Base-by-base conservation (phyloP, 768 basidiomycete genomes). In the Rhizopogon rudus region DNA sequence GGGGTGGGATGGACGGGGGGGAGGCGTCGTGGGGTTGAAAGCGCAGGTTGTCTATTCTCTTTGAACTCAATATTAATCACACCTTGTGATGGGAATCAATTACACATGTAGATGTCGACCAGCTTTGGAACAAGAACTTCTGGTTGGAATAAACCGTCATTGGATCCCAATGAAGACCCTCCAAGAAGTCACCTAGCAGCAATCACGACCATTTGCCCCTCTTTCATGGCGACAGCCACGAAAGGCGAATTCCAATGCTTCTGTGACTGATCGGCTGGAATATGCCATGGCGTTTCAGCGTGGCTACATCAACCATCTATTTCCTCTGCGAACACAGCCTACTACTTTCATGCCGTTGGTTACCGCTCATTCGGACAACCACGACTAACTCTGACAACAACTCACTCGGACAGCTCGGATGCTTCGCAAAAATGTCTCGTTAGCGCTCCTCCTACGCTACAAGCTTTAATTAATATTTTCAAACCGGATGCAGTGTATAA, bases 1-100 rank as follows among this genome's bases (percentile, higher is more conserved):
- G 1, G 81, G 81, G 2, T 88, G 87, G 87, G 86, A 88, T 64
- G 87, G 87, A 2, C 76, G 70, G 58, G 86, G 87, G 1, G 82
- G 80, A 6, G 87, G 87, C 8, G 84, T 88, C 5, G 74, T 87
- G 52, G 85, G 86, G 1, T 62, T 86, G 46, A 81, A 81, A 61
- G 62, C 75, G 50, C 74, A 63, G 25, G 60, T 62, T 6, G 33
- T 68, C 52, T 71, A 66, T 53, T 69, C 67, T 13, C 31, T 71
- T 12, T 69, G 37, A 60, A 9, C 16, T 40, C 31, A 33, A 33
- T 10, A 33, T 33, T 20, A 14, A 35, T 20, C 8, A 25, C 9
- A 20, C 48, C 48, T 49, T 35, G 22, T 49, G 48, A 37, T 25
- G 35, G 41, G 10, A 22, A 22, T 9, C 10, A 22, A 17, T 3